phyloP scores from a whole-genome alignment of 306 rosid species.

The Lotus japonicus region DNA sequence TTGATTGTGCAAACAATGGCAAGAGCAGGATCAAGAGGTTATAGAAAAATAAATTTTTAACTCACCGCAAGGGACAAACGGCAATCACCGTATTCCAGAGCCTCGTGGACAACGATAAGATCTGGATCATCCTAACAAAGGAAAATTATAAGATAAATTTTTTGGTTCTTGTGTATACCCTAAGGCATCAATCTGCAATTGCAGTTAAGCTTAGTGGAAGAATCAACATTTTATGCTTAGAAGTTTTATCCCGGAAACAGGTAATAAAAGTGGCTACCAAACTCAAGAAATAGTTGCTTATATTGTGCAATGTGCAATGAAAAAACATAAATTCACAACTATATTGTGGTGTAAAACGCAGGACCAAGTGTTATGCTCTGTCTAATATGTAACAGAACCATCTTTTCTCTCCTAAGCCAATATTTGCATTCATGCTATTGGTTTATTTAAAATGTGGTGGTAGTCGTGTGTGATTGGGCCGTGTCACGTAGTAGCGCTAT shows the following conservation, averaged over 20 bases:
- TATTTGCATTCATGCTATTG: too few relatives aligned
- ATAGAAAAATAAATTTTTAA: background rate
- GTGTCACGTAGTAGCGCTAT: too few relatives aligned
- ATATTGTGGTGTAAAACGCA: too few relatives aligned
- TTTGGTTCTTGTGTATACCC: background rate
- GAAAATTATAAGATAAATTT: slow-evolving; percentile 1
- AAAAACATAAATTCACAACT: too few relatives aligned
- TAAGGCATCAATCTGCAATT: background rate
- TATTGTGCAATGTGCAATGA: too few relatives aligned
- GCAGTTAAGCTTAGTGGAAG: background rate
- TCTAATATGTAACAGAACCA: too few relatives aligned
- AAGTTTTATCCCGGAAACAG: background rate
- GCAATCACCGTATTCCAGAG: slow-evolving; percentile 82
- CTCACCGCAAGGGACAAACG: slow-evolving; percentile 83
- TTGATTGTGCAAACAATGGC: background rate
- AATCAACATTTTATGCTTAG: background rate
- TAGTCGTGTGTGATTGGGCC: too few relatives aligned
- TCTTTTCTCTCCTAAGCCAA: too few relatives aligned
- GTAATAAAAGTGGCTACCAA: too few relatives aligned
- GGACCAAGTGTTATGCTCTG: too few relatives aligned
- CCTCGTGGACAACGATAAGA: slow-evolving; percentile 80
- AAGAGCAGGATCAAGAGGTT: background rate
- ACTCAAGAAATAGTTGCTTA: too few relatives aligned
- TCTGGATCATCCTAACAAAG: slow-evolving; percentile 58
- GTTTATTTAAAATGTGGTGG: too few relatives aligned